Conservation (phyloP, 805 yeast genomes). For the Jamesozyma jinghongensis region DNA sequence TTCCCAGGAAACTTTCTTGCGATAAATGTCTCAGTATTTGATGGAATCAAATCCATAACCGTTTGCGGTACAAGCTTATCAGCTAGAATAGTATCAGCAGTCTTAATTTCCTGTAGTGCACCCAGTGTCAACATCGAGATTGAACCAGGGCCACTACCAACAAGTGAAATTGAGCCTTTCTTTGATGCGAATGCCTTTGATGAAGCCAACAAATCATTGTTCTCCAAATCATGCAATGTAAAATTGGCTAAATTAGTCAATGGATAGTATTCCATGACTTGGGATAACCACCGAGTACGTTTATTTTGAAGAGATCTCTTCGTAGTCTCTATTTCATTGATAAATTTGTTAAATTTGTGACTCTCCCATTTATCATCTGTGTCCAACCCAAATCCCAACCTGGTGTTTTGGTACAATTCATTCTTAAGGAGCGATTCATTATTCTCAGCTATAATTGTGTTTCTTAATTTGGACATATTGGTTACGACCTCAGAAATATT, state of each 20-base stretch:
- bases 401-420: conserved; percentile 21
- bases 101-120: conserved; percentile 68
- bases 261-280: conserved; percentile 87
- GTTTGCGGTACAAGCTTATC: conserved; percentile 89
- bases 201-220: neutral
- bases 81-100: conserved; percentile 78
- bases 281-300: conserved; percentile 77
- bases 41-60: conserved; percentile 75
- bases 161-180: conserved; percentile 62
- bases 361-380: conserved; percentile 58
- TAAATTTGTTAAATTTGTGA: conserved; percentile 49
- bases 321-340: conserved; percentile 49
- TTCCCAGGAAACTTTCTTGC: conserved; percentile 96
- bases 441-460: conserved; percentile 46
- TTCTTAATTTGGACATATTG: conserved; percentile 60
- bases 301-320: conserved; percentile 44
- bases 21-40: conserved; percentile 63
- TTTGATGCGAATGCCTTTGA: neutral
- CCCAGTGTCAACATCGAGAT: conserved; percentile 74
- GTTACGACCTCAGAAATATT: conserved; percentile 62
- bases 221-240: conserved; percentile 36
- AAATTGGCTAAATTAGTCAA: conserved; percentile 51
- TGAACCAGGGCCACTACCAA: conserved; percentile 93
- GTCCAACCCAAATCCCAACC: conserved; percentile 38
- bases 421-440: conserved; percentile 22